Evolutionary conservation across 805 yeast species (phyloP).

Genomic region (Candida railenensis): DNA sequence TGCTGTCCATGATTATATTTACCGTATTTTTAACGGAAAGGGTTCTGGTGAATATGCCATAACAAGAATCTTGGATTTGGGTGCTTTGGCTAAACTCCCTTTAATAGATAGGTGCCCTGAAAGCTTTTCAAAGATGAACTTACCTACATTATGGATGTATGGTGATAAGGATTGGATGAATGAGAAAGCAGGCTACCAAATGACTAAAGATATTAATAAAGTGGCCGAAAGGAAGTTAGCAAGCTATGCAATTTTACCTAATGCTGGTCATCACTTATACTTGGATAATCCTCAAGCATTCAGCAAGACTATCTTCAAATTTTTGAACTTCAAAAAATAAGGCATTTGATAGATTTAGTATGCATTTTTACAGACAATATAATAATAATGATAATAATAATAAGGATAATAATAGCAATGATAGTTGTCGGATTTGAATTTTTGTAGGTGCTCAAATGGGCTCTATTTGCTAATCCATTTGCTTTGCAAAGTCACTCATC

Average conservation of each 20-base stretch:
- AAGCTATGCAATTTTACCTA: slow-evolving; percentile 29
- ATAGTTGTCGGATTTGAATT: too few relatives aligned
- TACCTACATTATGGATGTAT: slow-evolving; percentile 59
- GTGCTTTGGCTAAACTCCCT: slow-evolving; percentile 58
- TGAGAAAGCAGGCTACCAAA: slow-evolving; percentile 53
- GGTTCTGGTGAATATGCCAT: slow-evolving; percentile 68
- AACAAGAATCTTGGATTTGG: slow-evolving; percentile 58
- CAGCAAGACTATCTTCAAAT: slow-evolving; percentile 29
- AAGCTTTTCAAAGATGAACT: slow-evolving; percentile 35
- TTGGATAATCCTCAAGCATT: slow-evolving; percentile 47
- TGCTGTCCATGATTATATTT: slow-evolving; percentile 53
- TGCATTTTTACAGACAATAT: too few relatives aligned
- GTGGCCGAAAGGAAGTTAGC: slow-evolving; percentile 27
- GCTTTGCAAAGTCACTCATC: too few relatives aligned
- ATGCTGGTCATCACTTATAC: slow-evolving; percentile 57
- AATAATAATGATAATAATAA: too few relatives aligned
- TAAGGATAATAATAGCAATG: too few relatives aligned
- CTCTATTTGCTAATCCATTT: too few relatives aligned
- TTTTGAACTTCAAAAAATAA: slow-evolving; percentile 19
- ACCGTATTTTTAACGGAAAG: slow-evolving; percentile 49
- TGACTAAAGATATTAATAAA: slow-evolving; percentile 31
- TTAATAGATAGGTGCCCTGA: slow-evolving; percentile 50
- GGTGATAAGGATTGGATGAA: slow-evolving; percentile 77
- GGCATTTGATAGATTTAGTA: too few relatives aligned
- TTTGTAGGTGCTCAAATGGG: too few relatives aligned